Evolutionary conservation across 164 flowering plant genomes (phyloP), one percentile per base, ranked within the genome.

Genomic region (Platanus orientalis): DNA sequence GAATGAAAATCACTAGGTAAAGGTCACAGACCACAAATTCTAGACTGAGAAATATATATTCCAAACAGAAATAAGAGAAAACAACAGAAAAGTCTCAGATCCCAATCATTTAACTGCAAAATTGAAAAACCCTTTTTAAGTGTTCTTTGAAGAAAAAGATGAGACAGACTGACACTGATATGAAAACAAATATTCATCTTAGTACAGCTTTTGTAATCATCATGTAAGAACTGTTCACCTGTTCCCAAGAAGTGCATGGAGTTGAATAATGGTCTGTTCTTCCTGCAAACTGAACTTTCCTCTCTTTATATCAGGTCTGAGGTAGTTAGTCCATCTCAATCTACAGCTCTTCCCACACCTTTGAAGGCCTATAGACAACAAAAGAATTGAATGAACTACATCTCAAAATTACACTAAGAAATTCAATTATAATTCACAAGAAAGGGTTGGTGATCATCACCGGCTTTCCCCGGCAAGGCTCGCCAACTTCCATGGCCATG

Each of bases 401-500:
- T 40, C 28, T 34, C 57, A 60, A 51, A 30, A 23, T 6, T 17
- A 20, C 34, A 12, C 14, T 20, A 23, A 30, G 19, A 44, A 30
- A 7, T 7, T 17, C 13, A 6, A 53, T 26, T 16, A 26, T 48
- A 44, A 29, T 2, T 20, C 2, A 13, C 42, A 39, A 0, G 10
- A 10, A 27, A 21, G 21, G 20, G 19, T 1, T 3, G 9, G 42
- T 1, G 12, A 57, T n/a, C 7, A 0, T 51, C 13, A 92, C 98
- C 98, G n/a, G 98, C 98, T 86, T 90, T 88, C 1, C 77, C 44
- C 4, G 98, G 96, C 61, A 92, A 70, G 20, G 96, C 88, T 17
- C 98, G 81, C 98, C 98, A 92, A 74, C 95, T 90, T 7, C 98
- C 98, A 76, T 92, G 96, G 60, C 98, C 98, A 62, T 92, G 90